phyloP scores from a whole-genome alignment of 2,329 filamentous ascomycete species.

The Rhexocercosporidium sp. region DNA sequence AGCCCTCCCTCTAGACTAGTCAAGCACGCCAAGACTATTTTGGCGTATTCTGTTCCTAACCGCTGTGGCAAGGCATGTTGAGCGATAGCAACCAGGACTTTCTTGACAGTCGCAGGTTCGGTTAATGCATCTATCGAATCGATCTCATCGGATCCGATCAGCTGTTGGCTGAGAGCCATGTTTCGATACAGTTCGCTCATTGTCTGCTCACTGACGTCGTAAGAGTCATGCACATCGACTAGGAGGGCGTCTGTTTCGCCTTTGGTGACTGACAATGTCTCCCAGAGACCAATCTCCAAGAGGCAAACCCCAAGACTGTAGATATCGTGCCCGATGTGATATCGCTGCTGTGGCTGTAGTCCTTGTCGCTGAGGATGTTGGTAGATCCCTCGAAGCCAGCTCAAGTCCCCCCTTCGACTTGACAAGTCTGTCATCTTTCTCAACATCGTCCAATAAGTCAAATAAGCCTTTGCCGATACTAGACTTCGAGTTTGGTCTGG shows the following conservation, averaged over 20 bases:
- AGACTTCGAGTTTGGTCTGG: background rate
- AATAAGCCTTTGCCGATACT: background rate
- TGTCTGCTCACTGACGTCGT: background rate
- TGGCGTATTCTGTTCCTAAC: background rate
- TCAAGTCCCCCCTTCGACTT: background rate
- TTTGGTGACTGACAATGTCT: background rate
- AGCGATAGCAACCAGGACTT: background rate
- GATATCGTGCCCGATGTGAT: background rate
- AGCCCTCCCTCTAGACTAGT: background rate
- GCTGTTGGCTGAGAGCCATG: background rate
- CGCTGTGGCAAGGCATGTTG: background rate
- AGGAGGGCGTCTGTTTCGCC: background rate
- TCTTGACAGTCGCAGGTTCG: background rate
- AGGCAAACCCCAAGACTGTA: background rate
- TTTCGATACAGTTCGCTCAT: background rate
- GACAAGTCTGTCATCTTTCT: background rate
- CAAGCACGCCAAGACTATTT: background rate
- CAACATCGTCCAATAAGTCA: background rate
- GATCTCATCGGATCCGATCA: background rate
- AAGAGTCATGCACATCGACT: background rate
- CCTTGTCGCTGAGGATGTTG: background rate
- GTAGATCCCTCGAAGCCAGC: background rate
- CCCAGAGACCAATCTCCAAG: background rate
- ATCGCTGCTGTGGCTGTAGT: background rate
- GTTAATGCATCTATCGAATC: background rate